Base-by-base conservation (phyloP, 768 basidiomycete species). In the Kwoniella sp. region DNA sequence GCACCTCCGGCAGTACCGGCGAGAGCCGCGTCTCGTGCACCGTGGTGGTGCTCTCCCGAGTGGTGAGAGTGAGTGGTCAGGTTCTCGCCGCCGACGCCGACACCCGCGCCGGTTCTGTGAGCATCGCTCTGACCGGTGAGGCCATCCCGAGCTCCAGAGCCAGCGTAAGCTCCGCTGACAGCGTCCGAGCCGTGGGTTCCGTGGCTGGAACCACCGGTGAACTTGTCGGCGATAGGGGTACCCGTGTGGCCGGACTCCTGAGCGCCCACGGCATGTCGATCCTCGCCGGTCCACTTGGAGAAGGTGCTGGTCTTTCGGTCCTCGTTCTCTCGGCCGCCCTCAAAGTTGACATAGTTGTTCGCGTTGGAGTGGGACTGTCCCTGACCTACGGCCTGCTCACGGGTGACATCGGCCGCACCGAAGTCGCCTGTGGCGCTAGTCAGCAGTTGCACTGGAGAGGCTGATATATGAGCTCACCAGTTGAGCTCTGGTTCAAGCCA, bases 41-140 rank as follows among this genome's bases (percentile, higher is more conserved):
- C 56, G 27, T 39, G 38, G 11, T n/a, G 33, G 32, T 38, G 44
- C 17, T 25, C 14, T 17, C 46, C 22, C 32, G 31, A 38, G 36
- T 37, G 28, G 51, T 50, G 44, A 8, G 25, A n/a, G 17, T 19
- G 17, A 23, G 32, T 28, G 10, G 46, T 14, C 25, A 62, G 48
- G 49, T 68, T 65, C 44, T 62, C 64, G 34, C 57, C 67, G n/a
- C 50, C 49, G 10, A 43, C 28, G 10, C 67, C 64, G 14, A 65
- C 67, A 20, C 67, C 67, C 22, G 59, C 37, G 14, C 64, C 63
- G 25, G 64, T 65, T 11, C 57, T 56, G 39, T 59, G 59, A 14
- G 63, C 63, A 38, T 57, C 37, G 50, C 68, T 67, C 47, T 70
- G 45, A 10, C 68, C 68, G 27, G 62, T 63, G 23, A 70, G 34